phyloP scores from a whole-genome alignment of 2,329 filamentous ascomycete species.

The Diaporthe vexans region DNA sequence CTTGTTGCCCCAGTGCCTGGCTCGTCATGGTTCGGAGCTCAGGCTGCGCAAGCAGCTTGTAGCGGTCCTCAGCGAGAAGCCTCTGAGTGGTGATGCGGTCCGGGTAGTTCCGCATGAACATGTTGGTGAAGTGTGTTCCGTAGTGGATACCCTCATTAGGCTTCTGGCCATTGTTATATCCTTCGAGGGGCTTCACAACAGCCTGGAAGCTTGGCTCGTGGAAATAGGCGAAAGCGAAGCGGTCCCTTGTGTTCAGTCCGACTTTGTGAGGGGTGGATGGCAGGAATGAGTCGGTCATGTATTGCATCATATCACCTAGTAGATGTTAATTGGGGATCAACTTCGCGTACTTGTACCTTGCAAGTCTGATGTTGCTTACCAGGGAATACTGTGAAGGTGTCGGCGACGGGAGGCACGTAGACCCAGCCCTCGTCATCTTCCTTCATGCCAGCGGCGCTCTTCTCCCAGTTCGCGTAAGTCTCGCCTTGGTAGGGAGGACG shows the following conservation, averaged over 20 bases:
- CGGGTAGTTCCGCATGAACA: constrained; percentile 65
- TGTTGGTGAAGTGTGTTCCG: constrained; percentile 66
- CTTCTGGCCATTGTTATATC: constrained; percentile 51
- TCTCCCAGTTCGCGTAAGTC: constrained; percentile 60
- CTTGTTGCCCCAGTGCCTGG: constrained; percentile 17
- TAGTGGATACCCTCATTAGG: constrained; percentile 60
- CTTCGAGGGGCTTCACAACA: constrained; percentile 58
- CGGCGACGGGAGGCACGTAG: constrained; percentile 60
- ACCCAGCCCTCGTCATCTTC: constrained; percentile 62
- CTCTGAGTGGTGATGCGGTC: constrained; percentile 59
- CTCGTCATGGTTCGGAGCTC: constrained; percentile 48
- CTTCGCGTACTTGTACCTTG: not conserved
- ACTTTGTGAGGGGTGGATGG: constrained; percentile 65
- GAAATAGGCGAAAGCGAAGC: constrained; percentile 65
- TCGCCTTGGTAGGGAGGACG: constrained; percentile 58
- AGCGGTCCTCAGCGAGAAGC: constrained; percentile 52
- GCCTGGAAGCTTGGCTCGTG: constrained; percentile 65
- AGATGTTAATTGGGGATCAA: constrained; percentile 8
- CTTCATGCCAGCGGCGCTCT: constrained; percentile 58
- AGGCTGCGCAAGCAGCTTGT: constrained; percentile 45
- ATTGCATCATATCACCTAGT: constrained; percentile 65
- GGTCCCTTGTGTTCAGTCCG: constrained; percentile 61
- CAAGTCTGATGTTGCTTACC: constrained; percentile 47
- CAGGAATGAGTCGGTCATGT: constrained; percentile 60
- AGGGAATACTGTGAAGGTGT: constrained; percentile 64